Evolutionary conservation across 225 moss, liverwort and hornwort genomes (phyloP).

Genomic region (Physcomitrium patens): DNA sequence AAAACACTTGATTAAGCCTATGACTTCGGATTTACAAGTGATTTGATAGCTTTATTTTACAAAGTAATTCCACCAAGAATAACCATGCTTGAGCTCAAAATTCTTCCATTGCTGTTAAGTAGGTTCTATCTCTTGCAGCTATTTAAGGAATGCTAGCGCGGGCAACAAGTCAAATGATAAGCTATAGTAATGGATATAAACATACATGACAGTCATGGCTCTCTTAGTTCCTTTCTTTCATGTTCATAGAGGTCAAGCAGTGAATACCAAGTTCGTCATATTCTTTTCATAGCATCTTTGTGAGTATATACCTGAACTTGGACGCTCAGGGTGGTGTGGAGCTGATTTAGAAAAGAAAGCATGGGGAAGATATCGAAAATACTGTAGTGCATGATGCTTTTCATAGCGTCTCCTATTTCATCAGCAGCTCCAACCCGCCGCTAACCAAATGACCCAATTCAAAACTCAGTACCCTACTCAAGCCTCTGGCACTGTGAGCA

Average conservation of each 20-base stretch:
- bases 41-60: neutral
- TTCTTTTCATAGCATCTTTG: constrained; percentile 7
- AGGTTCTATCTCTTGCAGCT: neutral
- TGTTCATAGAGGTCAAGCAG: constrained; percentile 1
- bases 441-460: constrained; percentile 30
- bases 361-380: constrained; percentile 72
- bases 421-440: constrained; percentile 66
- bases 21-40: neutral
- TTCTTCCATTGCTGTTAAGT: neutral
- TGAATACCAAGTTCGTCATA: constrained; percentile 17
- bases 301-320: constrained; percentile 38
- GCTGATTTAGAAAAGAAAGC: constrained; percentile 74
- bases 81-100: neutral
- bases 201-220: neutral
- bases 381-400: constrained; percentile 58
- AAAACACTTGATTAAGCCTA: constrained; percentile 7
- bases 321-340: constrained; percentile 54
- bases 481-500: constrained; percentile 3
- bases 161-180: neutral
- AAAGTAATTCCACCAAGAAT: neutral
- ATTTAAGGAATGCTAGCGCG: neutral
- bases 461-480: constrained; percentile 5
- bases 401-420: constrained; percentile 67
- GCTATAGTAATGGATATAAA: neutral
- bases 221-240: neutral